Evolutionary conservation across 768 basidiomycete species (phyloP).

Genomic region (Tephrocybe rancida): DNA sequence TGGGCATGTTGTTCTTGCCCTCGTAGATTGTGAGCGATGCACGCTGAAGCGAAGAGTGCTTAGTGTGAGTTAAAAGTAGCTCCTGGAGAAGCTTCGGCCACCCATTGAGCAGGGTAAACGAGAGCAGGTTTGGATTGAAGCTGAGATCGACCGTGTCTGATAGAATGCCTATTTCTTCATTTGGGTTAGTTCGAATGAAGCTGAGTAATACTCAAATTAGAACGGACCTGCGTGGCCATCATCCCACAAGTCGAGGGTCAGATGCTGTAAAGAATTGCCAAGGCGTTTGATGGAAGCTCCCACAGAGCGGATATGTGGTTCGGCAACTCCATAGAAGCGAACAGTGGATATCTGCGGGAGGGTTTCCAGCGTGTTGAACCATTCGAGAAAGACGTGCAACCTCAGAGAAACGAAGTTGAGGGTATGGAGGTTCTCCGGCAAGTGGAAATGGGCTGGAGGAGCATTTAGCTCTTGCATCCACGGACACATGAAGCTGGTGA

Average conservation of each 20-base stretch:
- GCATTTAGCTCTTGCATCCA: slow-evolving; percentile 7
- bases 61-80: background rate
- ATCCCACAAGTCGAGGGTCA: slow-evolving; percentile 16
- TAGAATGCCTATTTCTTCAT: slow-evolving; percentile 1
- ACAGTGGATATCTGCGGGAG: slow-evolving; percentile 10
- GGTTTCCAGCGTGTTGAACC: slow-evolving; percentile 10
- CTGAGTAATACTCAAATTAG: background rate
- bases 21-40: slow-evolving; percentile 14
- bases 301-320: slow-evolving; percentile 8
- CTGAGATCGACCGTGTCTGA: slow-evolving; percentile 12
- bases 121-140: slow-evolving; percentile 13
- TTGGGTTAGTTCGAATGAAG: background rate
- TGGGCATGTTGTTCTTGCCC: slow-evolving; percentile 13
- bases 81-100: slow-evolving; percentile 11
- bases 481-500: slow-evolving; percentile 10
- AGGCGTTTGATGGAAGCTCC: slow-evolving; percentile 7
- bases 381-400: slow-evolving; percentile 13
- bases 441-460: background rate
- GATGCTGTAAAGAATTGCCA: slow-evolving; percentile 12
- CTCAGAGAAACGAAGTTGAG: slow-evolving; percentile 10
- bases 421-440: slow-evolving; percentile 11
- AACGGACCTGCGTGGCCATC: slow-evolving; percentile 10
- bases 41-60: slow-evolving; percentile 8
- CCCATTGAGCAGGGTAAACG: slow-evolving; percentile 15
- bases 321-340: slow-evolving; percentile 11